phyloP scores from a whole-genome alignment of 331 rosid species.

The Cydonia oblonga region DNA sequence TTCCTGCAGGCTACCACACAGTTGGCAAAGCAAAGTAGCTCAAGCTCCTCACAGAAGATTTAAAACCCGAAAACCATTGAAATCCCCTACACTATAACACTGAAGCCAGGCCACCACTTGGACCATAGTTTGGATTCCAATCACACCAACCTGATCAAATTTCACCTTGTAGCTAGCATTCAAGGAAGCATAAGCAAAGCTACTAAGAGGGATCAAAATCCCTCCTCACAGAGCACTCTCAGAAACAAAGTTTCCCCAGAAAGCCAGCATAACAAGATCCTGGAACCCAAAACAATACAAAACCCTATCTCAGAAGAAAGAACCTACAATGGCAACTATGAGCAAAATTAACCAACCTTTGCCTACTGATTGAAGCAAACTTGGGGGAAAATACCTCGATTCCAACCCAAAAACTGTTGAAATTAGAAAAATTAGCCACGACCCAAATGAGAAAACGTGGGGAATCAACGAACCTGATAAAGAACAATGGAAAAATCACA shows the following conservation, averaged over 20 bases:
- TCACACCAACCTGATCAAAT: not conserved
- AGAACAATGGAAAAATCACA: constrained; percentile 5
- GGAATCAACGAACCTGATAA: constrained; percentile 13
- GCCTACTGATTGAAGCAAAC: constrained; percentile 3
- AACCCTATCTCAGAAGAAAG: no score
- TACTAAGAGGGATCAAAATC: constrained; percentile 12
- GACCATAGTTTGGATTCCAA: not conserved
- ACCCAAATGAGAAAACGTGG: constrained; percentile 8
- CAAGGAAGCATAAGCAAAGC: constrained; percentile 11
- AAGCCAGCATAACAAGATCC: constrained; percentile 16
- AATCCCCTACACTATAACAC: constrained; percentile 10
- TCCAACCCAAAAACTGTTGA: constrained; percentile 1
- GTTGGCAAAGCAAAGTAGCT: constrained; percentile 13
- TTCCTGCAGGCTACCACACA: constrained; percentile 7
- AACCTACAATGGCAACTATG: not conserved
- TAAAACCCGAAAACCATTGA: constrained; percentile 10
- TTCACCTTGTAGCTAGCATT: constrained; percentile 1
- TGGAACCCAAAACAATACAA: not conserved
- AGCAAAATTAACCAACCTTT: constrained; percentile 4
- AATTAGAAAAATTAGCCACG: not conserved
- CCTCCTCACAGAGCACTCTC: constrained; percentile 1
- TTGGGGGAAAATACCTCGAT: constrained; percentile 1
- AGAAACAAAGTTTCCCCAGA: not conserved
- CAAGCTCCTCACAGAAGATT: constrained; percentile 15
- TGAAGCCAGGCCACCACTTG: not conserved